These are phyloP conservation scores for Candida suzukii DNA, from an alignment of 805 yeast species.

Conservation along the genomic window DNA sequence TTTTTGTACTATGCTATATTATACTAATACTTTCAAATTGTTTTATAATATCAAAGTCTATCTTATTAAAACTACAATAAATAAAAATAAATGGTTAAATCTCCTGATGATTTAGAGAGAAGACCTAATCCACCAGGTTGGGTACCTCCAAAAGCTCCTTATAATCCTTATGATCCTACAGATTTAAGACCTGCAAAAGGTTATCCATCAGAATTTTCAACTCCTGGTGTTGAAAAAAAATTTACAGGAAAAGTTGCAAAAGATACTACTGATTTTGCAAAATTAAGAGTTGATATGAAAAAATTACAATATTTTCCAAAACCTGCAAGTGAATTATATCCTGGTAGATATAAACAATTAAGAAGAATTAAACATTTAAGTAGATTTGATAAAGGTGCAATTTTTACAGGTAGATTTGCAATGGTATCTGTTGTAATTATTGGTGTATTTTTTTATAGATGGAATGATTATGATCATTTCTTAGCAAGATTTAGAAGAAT, in stretches of 20 bases:
- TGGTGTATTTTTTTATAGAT: slow-evolving; percentile 65
- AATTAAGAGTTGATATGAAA: slow-evolving; percentile 67
- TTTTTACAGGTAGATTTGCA: slow-evolving; percentile 44
- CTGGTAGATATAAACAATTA: slow-evolving; percentile 72
- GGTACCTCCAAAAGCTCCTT: slow-evolving; percentile 78
- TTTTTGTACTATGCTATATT: no score
- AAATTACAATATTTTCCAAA: slow-evolving; percentile 70
- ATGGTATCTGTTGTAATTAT: slow-evolving; percentile 45
- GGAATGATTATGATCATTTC: slow-evolving; percentile 80
- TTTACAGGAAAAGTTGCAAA: slow-evolving; percentile 43
- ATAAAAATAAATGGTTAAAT: neutral
- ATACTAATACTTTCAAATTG: no score
- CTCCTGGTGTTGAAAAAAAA: slow-evolving; percentile 54
- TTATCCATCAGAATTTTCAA: slow-evolving; percentile 72
- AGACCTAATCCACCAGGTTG: slow-evolving; percentile 74
- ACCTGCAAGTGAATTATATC: slow-evolving; percentile 66
- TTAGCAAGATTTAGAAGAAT: slow-evolving; percentile 61
- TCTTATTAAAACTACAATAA: neutral
- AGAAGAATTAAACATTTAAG: slow-evolving; percentile 47
- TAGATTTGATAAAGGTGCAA: slow-evolving; percentile 53
- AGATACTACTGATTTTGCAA: slow-evolving; percentile 59
- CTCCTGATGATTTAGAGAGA: slow-evolving; percentile 35
- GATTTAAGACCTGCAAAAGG: slow-evolving; percentile 79
- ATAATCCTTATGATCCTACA: slow-evolving; percentile 76
- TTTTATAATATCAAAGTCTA: no score